A percentile compares a stretch with the other conserved stretches of the same genome.
These are phyloP conservation scores for Apostasia shenzhenica DNA, from an alignment of 106 monocot genomes.

Conservation along the genomic window DNA sequence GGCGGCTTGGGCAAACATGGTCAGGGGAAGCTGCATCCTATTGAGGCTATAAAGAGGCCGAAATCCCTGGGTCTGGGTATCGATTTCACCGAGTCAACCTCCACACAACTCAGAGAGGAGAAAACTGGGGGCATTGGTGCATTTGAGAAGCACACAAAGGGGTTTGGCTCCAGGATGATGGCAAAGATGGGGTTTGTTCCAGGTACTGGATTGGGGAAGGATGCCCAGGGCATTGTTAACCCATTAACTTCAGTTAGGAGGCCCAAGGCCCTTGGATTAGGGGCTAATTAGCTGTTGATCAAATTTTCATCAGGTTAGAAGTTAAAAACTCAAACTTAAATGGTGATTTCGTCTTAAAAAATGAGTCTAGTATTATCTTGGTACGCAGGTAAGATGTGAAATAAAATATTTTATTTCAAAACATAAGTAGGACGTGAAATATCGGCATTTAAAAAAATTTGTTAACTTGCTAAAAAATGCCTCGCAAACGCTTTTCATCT, in stretches of 20 bases:
- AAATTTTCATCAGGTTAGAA: too few species aligned
- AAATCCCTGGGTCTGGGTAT: conserved; percentile 85
- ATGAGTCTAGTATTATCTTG: too few species aligned
- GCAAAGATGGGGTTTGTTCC: conserved; percentile 76
- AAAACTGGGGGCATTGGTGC: background rate
- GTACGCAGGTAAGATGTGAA: too few species aligned
- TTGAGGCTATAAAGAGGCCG: conserved; percentile 64
- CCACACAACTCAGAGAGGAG: background rate
- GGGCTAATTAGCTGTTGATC: conserved; percentile 8
- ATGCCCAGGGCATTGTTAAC: conserved; percentile 58
- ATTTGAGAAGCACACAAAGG: conserved; percentile 46
- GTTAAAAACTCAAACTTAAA: too few species aligned
- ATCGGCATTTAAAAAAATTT: too few species aligned
- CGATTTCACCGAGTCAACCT: conserved; percentile 27
- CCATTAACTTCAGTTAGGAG: conserved; percentile 54
- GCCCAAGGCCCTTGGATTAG: conserved; percentile 58
- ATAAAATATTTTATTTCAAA: too few species aligned
- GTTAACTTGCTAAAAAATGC: too few species aligned
- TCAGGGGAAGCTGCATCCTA: conserved; percentile 65
- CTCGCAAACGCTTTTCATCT: too few species aligned
- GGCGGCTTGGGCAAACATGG: conserved; percentile 75
- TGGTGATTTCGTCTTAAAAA: too few species aligned
- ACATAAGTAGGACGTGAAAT: too few species aligned
- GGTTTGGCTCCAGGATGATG: conserved; percentile 96
- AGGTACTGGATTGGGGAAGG: conserved; percentile 67